A percentile compares a stretch with the other conserved stretches of the same genome.
These are phyloP conservation scores for Penicillium verrucosum DNA, from an alignment of 2,329 filamentous ascomycete genomes.

Conservation along the genomic window DNA sequence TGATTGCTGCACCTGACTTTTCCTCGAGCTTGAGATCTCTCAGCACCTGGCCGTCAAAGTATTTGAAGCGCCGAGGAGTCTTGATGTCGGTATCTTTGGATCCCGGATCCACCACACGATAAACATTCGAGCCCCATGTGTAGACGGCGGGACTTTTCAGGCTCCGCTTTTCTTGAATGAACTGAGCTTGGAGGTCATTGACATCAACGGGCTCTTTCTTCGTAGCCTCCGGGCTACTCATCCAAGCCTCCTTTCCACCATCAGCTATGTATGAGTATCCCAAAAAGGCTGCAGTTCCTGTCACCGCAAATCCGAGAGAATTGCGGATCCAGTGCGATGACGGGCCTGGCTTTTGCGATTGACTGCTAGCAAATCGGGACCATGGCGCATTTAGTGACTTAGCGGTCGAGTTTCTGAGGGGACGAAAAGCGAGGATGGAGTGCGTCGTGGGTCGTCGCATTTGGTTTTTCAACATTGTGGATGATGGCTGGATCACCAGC, in stretches of 20 bases:
- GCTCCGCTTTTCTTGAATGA: constrained; percentile 81
- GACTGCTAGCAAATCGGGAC: constrained; percentile 32
- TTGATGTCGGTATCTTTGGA: constrained; percentile 76
- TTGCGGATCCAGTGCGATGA: constrained; percentile 31
- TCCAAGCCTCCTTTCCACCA: constrained; percentile 17
- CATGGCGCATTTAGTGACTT: constrained; percentile 22
- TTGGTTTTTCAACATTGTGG: constrained; percentile 30
- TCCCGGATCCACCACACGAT: constrained; percentile 79
- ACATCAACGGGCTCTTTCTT: constrained; percentile 23
- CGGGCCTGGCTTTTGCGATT: constrained; percentile 12
- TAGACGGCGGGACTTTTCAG: constrained; percentile 83
- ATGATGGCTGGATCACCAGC: not conserved
- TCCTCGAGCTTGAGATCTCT: constrained; percentile 83
- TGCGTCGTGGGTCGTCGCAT: constrained; percentile 25
- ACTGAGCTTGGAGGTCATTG: constrained; percentile 77
- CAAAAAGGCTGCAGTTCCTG: constrained; percentile 31
- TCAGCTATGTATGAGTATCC: constrained; percentile 32
- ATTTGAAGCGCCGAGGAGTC: constrained; percentile 70
- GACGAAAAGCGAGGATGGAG: constrained; percentile 21
- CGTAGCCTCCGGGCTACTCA: constrained; percentile 15
- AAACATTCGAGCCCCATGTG: constrained; percentile 85
- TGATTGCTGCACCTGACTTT: constrained; percentile 79
- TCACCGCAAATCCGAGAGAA: constrained; percentile 31
- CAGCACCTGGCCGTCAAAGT: constrained; percentile 79
- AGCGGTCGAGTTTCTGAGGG: constrained; percentile 15